Percentiles rank a stretch among this genome's conserved stretches.
phyloP scores from a whole-genome alignment of 2,329 filamentous ascomycete species.

The Penicillium thymicola region DNA sequence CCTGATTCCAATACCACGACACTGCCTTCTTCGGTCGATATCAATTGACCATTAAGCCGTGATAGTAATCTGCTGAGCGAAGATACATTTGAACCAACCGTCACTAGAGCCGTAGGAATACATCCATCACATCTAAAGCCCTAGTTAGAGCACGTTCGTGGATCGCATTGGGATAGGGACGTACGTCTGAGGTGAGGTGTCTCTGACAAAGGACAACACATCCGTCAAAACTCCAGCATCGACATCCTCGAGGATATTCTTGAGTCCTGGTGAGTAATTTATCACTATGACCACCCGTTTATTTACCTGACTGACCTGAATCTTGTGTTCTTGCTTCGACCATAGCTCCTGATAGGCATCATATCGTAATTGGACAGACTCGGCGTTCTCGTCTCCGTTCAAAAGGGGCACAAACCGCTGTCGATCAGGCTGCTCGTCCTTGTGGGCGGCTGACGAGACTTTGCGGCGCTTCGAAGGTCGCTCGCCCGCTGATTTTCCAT shows the following conservation, averaged over 20 bases:
- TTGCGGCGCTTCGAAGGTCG: slow-evolving; percentile 59
- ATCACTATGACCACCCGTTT: background rate
- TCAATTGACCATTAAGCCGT: slow-evolving; percentile 36
- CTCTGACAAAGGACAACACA: slow-evolving; percentile 38
- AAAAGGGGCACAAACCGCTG: slow-evolving; percentile 40
- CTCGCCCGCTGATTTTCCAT: slow-evolving; percentile 31
- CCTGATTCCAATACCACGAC: slow-evolving; percentile 44
- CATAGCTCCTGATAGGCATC: slow-evolving; percentile 40
- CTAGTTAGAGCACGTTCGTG: slow-evolving; percentile 12
- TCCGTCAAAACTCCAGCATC: slow-evolving; percentile 40
- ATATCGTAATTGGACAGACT: slow-evolving; percentile 35
- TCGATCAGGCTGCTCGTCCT: slow-evolving; percentile 8
- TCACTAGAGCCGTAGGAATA: slow-evolving; percentile 43
- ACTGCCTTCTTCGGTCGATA: slow-evolving; percentile 30
- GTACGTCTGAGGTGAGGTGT: slow-evolving; percentile 37
- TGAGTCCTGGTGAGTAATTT: slow-evolving; percentile 9
- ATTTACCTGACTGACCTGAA: slow-evolving; percentile 31
- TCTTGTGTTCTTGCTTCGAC: slow-evolving; percentile 38
- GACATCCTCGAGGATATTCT: slow-evolving; percentile 39
- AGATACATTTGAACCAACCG: slow-evolving; percentile 44
- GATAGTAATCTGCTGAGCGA: slow-evolving; percentile 39
- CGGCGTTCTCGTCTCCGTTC: slow-evolving; percentile 36
- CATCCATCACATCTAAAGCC: slow-evolving; percentile 35
- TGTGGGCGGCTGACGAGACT: slow-evolving; percentile 41
- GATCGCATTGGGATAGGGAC: slow-evolving; percentile 10